Conservation (phyloP, 1,139 yeast genomes). For the Pichia sp. region DNA sequence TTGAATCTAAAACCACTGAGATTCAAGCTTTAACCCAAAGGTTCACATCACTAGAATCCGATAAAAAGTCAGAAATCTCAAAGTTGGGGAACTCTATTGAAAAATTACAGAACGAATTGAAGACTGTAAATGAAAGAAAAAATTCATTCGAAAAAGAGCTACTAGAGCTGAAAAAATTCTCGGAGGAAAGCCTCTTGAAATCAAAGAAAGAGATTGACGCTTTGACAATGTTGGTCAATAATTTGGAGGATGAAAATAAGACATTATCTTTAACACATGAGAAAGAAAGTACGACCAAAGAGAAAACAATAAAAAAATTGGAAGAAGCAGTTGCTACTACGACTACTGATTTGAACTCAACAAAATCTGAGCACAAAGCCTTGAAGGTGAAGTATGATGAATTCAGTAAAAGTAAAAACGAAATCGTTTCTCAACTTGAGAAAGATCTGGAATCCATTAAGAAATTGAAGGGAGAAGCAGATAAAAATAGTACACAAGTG, state of each 20-base stretch:
- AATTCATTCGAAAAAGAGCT: not conserved
- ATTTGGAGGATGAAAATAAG: slow-evolving; percentile 1
- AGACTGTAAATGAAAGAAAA: not conserved
- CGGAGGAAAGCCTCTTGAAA: not conserved
- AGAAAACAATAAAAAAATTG: not conserved
- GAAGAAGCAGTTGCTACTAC: not conserved
- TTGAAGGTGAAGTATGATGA: slow-evolving; percentile 1
- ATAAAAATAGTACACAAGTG: not conserved
- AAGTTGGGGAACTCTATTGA: not conserved
- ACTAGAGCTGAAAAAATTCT: not conserved
- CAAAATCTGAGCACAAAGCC: not conserved
- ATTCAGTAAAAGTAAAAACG: not conserved
- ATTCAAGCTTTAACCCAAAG: slow-evolving; percentile 2
- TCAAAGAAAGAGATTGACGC: not conserved
- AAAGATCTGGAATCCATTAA: not conserved
- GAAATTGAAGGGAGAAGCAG: not conserved
- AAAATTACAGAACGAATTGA: not conserved
- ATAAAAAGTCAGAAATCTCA: slow-evolving; percentile 1
- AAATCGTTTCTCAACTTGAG: not conserved
- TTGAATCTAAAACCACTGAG: slow-evolving; percentile 4
- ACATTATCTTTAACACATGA: not conserved
- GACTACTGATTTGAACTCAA: not conserved
- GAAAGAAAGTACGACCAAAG: not conserved
- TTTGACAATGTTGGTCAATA: not conserved
- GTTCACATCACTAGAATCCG: not conserved